Conservation (phyloP, 306 rosid genomes). For the Gillenia trifoliata region DNA sequence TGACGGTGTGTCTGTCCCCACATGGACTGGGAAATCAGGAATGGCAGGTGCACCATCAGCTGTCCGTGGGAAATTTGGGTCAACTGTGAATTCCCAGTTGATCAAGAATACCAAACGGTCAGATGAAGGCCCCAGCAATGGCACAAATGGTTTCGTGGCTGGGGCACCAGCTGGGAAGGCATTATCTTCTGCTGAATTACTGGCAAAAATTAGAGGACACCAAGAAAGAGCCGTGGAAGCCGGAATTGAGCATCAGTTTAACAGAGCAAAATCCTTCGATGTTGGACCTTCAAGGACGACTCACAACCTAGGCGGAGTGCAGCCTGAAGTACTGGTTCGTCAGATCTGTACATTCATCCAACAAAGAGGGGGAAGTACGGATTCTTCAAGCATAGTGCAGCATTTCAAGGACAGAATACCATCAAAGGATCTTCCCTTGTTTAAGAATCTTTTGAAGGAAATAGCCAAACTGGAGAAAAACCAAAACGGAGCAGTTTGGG, state of each 20-base stretch:
- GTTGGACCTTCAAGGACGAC: conserved; percentile 45
- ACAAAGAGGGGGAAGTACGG: conserved; percentile 67
- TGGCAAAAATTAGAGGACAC: conserved; percentile 62
- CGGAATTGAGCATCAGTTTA: conserved; percentile 61
- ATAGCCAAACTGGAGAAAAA: conserved; percentile 70
- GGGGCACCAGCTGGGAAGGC: conserved; percentile 85
- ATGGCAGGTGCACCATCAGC: conserved; percentile 89
- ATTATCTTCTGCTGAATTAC: conserved; percentile 70
- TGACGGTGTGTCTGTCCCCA: conserved; percentile 71
- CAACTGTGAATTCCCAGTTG: conserved; percentile 61
- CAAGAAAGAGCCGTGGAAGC: conserved; percentile 70
- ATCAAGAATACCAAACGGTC: conserved; percentile 36
- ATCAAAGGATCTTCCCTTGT: conserved; percentile 70
- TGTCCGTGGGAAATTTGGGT: conserved; percentile 68
- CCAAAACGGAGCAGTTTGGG: conserved; percentile 64
- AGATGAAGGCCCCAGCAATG: conserved; percentile 36
- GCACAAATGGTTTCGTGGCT: conserved; percentile 56
- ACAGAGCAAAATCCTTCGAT: conserved; percentile 36
- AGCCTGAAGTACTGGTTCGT: conserved; percentile 81
- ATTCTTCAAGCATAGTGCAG: conserved; percentile 69
- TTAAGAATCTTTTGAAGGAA: conserved; percentile 90
- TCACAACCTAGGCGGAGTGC: conserved; percentile 44
- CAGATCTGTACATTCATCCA: conserved; percentile 75
- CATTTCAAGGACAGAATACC: conserved; percentile 81
- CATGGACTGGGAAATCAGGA: conserved; percentile 98